Percentiles rank a stretch among this genome's conserved stretches.
These are phyloP conservation scores for Penicillium argentinense DNA, from an alignment of 495 filamentous ascomycete genomes.

Conservation along the genomic window DNA sequence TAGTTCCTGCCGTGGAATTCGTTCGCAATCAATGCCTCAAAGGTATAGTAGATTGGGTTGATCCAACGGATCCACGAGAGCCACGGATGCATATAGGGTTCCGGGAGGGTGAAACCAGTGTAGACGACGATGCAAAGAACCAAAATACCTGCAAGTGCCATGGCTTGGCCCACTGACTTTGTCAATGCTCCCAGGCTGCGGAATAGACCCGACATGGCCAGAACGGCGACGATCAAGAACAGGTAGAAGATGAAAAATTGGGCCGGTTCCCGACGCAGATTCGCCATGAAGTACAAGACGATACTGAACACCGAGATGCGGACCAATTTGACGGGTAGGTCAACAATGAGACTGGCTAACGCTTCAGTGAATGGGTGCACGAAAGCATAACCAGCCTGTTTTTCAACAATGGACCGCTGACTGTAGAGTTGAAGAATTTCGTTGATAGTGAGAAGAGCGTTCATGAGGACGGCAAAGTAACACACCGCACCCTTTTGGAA, in stretches of 20 bases:
- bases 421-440: constrained; percentile 59
- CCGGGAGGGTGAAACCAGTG: constrained; percentile 42
- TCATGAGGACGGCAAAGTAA: constrained; percentile 80
- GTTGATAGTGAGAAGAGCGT: constrained; percentile 44
- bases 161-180: constrained; percentile 38
- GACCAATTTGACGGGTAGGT: constrained; percentile 53
- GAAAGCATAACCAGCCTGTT: constrained; percentile 60
- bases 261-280: constrained; percentile 39
- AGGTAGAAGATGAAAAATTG: constrained; percentile 62
- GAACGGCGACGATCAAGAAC: constrained; percentile 41
- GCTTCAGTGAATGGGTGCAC: constrained; percentile 60
- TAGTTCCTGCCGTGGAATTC: constrained; percentile 59
- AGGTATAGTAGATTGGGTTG: constrained; percentile 41
- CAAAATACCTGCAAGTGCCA: constrained; percentile 43
- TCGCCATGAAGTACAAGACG: constrained; percentile 57
- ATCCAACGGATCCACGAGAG: constrained; percentile 45
- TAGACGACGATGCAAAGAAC: constrained; percentile 42
- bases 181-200: constrained; percentile 42
- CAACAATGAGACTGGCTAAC: constrained; percentile 52
- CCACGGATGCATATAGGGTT: constrained; percentile 47
- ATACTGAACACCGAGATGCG: constrained; percentile 46
- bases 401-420: constrained; percentile 60
- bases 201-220: constrained; percentile 54
- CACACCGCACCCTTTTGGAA: constrained; percentile 63
- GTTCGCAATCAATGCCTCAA: constrained; percentile 39